phyloP scores from a whole-genome alignment of 129 eudicot genomes.

The Cynara cardunculus region DNA sequence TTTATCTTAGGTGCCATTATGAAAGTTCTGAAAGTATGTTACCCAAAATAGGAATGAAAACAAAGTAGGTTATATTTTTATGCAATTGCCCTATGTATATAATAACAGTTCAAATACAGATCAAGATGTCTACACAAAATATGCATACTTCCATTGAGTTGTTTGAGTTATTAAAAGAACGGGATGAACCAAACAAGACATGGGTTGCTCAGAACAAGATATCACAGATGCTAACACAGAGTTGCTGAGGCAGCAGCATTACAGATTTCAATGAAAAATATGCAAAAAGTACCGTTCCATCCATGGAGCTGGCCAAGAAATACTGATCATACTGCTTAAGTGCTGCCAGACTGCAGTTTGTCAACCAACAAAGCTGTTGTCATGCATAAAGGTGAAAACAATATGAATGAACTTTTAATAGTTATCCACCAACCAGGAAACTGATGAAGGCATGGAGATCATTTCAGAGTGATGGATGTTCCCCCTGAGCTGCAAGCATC shows the following conservation, averaged over 20 bases:
- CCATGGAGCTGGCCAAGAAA: constrained; percentile 96
- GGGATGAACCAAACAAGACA: neutral
- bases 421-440: constrained; percentile 60
- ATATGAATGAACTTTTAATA: neutral
- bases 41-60: no score
- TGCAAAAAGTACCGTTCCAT: constrained; percentile 64
- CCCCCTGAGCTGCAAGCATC: constrained; percentile 59
- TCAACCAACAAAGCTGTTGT: constrained; percentile 14
- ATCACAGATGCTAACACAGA: no score
- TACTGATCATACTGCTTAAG: constrained; percentile 71
- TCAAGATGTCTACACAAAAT: no score
- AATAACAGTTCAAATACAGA: no score
- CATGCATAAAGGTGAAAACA: neutral
- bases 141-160: no score
- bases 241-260: neutral
- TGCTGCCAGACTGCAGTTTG: constrained; percentile 61
- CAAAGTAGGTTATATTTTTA: no score
- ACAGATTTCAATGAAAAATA: constrained; percentile 4
- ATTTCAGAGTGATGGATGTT: constrained; percentile 30
- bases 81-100: no score
- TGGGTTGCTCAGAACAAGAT: no score
- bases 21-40: no score
- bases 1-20: no score
- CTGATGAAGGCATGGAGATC: constrained; percentile 75
- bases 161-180: no score